Percentiles rank a stretch among this genome's conserved stretches.
Evolutionary conservation across 192 early-diverging fungal species (phyloP).

Genomic region (Linnemannia zychae): DNA sequence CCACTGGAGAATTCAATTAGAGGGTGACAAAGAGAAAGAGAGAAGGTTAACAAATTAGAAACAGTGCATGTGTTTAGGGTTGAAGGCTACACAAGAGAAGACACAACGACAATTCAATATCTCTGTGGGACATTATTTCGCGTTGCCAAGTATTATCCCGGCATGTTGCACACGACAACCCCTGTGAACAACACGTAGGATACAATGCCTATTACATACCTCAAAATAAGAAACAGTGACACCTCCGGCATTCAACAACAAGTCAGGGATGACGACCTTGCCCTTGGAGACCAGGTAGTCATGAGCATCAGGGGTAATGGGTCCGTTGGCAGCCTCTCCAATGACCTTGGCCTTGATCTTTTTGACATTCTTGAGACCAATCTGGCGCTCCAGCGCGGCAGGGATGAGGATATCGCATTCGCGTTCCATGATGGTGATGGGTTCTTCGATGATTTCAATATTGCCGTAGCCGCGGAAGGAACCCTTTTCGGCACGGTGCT

Average conservation of each 20-base stretch:
- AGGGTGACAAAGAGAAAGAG: background rate
- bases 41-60: background rate
- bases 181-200: background rate
- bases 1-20: slow-evolving; percentile 67
- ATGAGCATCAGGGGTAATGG: slow-evolving; percentile 81
- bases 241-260: slow-evolving; percentile 86
- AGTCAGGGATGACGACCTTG: slow-evolving; percentile 78
- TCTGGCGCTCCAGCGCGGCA: slow-evolving; percentile 86
- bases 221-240: slow-evolving; percentile 84
- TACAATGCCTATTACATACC: slow-evolving; percentile 5
- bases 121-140: background rate
- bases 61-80: background rate
- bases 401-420: slow-evolving; percentile 89
- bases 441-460: slow-evolving; percentile 70
- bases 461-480: slow-evolving; percentile 76
- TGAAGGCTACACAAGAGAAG: background rate
- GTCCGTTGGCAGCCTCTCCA: slow-evolving; percentile 88
- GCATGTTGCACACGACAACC: background rate
- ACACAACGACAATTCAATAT: background rate
- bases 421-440: slow-evolving; percentile 71
- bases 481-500: slow-evolving; percentile 72
- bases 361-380: slow-evolving; percentile 79
- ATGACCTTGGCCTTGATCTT: slow-evolving; percentile 84
- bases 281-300: slow-evolving; percentile 73
- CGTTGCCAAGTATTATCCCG: background rate